A percentile compares a stretch with the other conserved stretches of the same genome.
Conservation (phyloP, 2,329 filamentous ascomycete genomes). For the Onygenales sp. region DNA sequence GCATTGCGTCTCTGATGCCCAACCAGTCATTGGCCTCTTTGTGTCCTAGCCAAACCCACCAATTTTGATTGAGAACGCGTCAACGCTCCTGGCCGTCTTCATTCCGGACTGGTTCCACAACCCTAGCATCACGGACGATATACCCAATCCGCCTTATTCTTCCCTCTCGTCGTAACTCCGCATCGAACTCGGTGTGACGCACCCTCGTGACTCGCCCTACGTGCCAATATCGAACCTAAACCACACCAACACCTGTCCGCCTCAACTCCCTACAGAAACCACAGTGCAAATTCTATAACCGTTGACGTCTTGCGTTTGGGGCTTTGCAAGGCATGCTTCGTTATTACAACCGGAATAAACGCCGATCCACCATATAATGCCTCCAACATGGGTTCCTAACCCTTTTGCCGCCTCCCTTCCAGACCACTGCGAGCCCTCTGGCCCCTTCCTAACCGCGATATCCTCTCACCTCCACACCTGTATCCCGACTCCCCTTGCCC, state of each 20-base stretch:
- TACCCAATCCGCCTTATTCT: no score
- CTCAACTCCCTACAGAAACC: background rate
- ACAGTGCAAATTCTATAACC: background rate
- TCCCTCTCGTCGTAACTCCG: no score
- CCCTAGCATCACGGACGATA: no score
- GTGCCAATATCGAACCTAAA: no score
- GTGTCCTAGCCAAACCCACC: background rate
- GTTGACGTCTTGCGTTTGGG: background rate
- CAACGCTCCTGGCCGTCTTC: no score
- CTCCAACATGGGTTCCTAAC: constrained; percentile 20
- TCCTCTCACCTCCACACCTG: constrained; percentile 54
- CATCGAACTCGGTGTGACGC: no score
- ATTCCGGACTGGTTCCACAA: no score
- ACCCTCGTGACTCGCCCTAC: no score
- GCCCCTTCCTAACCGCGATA: constrained; percentile 46
- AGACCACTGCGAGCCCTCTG: constrained; percentile 51
- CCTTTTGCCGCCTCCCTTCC: constrained; percentile 36
- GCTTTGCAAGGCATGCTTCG: constrained; percentile 2
- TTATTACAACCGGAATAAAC: background rate
- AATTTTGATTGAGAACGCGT: no score
- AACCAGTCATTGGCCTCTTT: background rate
- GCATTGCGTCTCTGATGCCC: background rate
- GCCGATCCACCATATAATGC: constrained; percentile 16
- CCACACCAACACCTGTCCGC: no score
- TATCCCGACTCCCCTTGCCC: constrained; percentile 53